Base-by-base conservation (phyloP, 2,329 filamentous ascomycete species). In the Cladorrhinum sp. region DNA sequence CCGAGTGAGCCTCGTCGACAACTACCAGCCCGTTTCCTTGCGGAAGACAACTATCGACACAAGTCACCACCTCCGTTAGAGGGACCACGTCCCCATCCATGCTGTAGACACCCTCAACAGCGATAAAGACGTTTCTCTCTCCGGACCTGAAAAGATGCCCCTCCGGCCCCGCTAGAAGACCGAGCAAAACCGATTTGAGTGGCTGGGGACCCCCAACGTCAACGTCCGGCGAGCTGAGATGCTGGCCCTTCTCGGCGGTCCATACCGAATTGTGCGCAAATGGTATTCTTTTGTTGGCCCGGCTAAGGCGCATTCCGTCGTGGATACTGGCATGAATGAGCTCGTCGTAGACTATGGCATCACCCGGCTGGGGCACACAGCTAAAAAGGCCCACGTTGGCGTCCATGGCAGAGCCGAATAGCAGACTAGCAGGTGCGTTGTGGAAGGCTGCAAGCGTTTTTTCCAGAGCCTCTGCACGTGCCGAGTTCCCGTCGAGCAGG, bases 61-160 rank as follows among this genome's bases (percentile, higher is more conserved):
- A 76, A 0, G 78, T 72, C 1, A 89, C 79, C 18, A 93, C 82
- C 5, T 85, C 79, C 10, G 69, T 67, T 10, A 95, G 75, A 0
- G 87, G 88, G 0, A 84, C 84, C 18, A 91, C 75, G 65, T 93
- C 89, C 0, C 91, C 91, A 57, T 93, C 90, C 91, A 95, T 95
- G 71, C 89, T 92, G 72, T 95, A 93, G 0, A 92, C 77, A 0
- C 82, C 84, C 66, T 92, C 89, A 0, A 91, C 78, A 0, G 84
- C 85, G n/a, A 92, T 72, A 65, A 92, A 89, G 2, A 91, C 79
- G 64, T 84, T 86, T 0, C 69, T 70, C 1, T 69, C 60, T 0
- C 82, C 81, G 0, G 64, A 55, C 0, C 50, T 50, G 0, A 84
- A 56, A 51, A 57, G 57, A 0, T 59, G 61, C 16, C 77, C 73